phyloP scores from a whole-genome alignment of 805 yeast genomes.

The Ogataea haglerorum region DNA sequence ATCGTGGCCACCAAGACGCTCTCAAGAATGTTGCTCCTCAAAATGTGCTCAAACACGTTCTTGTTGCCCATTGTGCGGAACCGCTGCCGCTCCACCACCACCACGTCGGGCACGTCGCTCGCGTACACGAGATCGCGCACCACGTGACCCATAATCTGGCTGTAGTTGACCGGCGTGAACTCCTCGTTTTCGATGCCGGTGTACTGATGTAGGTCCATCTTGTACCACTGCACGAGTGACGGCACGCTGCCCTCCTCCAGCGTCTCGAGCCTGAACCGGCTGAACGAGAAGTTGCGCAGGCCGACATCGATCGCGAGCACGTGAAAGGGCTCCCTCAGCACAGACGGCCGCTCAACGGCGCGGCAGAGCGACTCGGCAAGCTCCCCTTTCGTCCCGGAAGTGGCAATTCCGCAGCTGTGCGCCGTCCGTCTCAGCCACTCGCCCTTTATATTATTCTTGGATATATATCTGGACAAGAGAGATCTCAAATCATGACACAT shows the following conservation, averaged over 20 bases:
- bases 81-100: constrained; percentile 56
- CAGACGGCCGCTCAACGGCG: constrained; percentile 6
- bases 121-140: constrained; percentile 20
- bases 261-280: constrained; percentile 17
- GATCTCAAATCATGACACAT: constrained; percentile 4
- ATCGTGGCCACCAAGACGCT: constrained; percentile 37
- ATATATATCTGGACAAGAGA: not conserved
- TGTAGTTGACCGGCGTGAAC: constrained; percentile 29
- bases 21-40: constrained; percentile 54
- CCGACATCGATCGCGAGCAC: constrained; percentile 34
- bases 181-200: constrained; percentile 14
- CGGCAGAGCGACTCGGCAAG: constrained; percentile 9
- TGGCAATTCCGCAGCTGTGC: constrained; percentile 20
- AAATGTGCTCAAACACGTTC: constrained; percentile 46
- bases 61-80: constrained; percentile 46
- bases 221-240: constrained; percentile 30
- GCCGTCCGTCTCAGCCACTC: constrained; percentile 11
- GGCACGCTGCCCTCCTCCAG: constrained; percentile 12
- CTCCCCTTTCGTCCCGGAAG: constrained; percentile 12
- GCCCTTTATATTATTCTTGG: constrained; percentile 9
- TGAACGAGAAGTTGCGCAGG: constrained; percentile 32
- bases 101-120: constrained; percentile 34
- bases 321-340: constrained; percentile 13
- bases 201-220: constrained; percentile 30
- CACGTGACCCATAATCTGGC: constrained; percentile 21